phyloP scores from a whole-genome alignment of 1,139 yeast genomes.

The Yamadazyma friedrichii region DNA sequence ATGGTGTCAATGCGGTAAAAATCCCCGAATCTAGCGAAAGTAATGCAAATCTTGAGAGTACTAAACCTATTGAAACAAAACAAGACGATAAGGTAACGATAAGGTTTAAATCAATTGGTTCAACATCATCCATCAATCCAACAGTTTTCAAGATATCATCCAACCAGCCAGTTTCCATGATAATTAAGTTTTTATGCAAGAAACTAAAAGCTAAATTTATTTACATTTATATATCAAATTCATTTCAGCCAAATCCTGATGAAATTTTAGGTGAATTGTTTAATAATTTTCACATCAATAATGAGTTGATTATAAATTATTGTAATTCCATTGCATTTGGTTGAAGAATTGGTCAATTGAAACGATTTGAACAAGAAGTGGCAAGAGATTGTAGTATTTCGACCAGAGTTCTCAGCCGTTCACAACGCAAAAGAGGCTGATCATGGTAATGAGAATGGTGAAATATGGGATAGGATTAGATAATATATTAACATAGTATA shows the following conservation, averaged over 20 bases:
- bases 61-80: not conserved
- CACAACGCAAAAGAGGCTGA: no score
- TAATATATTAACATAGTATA: no score
- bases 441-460: no score
- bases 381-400: no score
- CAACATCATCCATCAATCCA: slow-evolving; percentile 51
- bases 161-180: slow-evolving; percentile 41
- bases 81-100: slow-evolving; percentile 33
- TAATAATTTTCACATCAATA: slow-evolving; percentile 41
- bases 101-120: slow-evolving; percentile 60
- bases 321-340: slow-evolving; percentile 63
- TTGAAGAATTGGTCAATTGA: slow-evolving; percentile 17
- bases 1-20: not conserved
- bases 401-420: no score
- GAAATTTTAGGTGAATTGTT: slow-evolving; percentile 52
- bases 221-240: slow-evolving; percentile 52
- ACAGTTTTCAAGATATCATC: slow-evolving; percentile 48
- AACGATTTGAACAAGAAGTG: no score
- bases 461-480: no score
- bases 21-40: not conserved
- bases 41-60: not conserved
- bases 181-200: slow-evolving; percentile 44
- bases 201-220: slow-evolving; percentile 30
- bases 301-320: slow-evolving; percentile 54
- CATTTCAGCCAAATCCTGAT: slow-evolving; percentile 61